These are phyloP conservation scores for Stephania yunnanensis DNA, from an alignment of 164 flowering plant species.

Conservation along the genomic window DNA sequence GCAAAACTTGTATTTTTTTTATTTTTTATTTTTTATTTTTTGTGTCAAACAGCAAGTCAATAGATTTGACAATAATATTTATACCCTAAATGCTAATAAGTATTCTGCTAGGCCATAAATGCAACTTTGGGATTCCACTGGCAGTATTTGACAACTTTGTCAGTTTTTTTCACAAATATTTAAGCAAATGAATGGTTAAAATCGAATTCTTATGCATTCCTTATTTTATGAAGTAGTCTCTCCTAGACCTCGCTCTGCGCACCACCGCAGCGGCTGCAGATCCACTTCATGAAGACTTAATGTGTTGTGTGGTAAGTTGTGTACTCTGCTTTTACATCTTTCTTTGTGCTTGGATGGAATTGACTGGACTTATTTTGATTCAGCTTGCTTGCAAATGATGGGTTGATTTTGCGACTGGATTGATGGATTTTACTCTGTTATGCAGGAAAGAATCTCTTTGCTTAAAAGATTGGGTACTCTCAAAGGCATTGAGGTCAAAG, in stretches of 20 bases:
- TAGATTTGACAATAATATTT: too few relatives aligned
- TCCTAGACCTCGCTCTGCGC: slow-evolving; percentile 92
- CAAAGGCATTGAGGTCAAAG: slow-evolving; percentile 45
- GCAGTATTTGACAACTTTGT: too few relatives aligned
- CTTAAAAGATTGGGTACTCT: slow-evolving; percentile 60
- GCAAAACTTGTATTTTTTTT: too few relatives aligned
- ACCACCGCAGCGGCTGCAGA: slow-evolving; percentile 93
- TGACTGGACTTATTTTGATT: neutral
- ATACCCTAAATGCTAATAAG: too few relatives aligned
- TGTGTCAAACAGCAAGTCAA: too few relatives aligned
- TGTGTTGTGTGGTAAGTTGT: slow-evolving; percentile 75
- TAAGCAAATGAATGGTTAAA: neutral
- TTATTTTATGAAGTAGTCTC: slow-evolving; percentile 46
- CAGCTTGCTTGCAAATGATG: neutral
- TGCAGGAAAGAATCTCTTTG: slow-evolving; percentile 77
- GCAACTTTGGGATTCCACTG: too few relatives aligned
- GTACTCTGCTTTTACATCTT: slow-evolving; percentile 1
- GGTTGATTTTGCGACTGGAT: slow-evolving; percentile 1
- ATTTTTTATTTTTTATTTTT: too few relatives aligned
- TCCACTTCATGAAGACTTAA: slow-evolving; percentile 88
- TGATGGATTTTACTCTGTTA: slow-evolving; percentile 15
- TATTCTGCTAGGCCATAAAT: too few relatives aligned
- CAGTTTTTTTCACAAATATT: neutral
- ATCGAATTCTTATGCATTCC: neutral
- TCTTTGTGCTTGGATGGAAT: slow-evolving; percentile 2